Evolutionary conservation across 225 moss, liverwort and hornwort species (phyloP), one percentile per base, ranked within the genome.

Genomic region (Polytrichum commune): DNA sequence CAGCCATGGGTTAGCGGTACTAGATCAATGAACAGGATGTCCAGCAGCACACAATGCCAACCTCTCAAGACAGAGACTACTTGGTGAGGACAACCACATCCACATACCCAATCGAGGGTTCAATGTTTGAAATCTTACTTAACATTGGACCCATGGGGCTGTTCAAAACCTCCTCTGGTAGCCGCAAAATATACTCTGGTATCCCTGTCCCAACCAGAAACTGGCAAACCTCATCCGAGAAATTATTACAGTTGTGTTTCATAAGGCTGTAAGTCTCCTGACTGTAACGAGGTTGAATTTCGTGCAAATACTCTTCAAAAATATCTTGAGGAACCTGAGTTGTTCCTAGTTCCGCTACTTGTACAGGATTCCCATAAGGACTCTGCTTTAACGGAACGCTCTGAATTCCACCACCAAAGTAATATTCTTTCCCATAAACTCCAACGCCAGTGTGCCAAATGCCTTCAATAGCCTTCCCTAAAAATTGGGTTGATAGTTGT

Each of bases 371-470:
- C 26, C 97, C 97, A 69, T 97, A 97, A 0, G 94, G 94, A 58
- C 92, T 97, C 32, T 83, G 88, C 13, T 88, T 92, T 4, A 93
- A 64, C 5, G 90, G 88, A 8, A 90, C 90, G 68, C 73, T 86
- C 65, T 97, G 97, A 62, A 97, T 94, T 68, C 97, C 94, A 35
- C 97, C 92, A 70, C 97, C 97, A 33, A 97, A 97, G 69, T 82
- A 97, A 65, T 94, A 94, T 35, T 97, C 97, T 69, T 71, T 79
- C 10, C 97, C 97, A 67, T 91, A 97, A 9, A 91, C 93, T 64
- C 84, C 93, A 24, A 97, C 91, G 58, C 97, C 97, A 18, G 94
- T 97, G 78, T 97, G 94, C 89, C 91, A 95, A 69, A 95, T 93
- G 35, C 91, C 96, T 53, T 96, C 96, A 54, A 96, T 93, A 4